Evolutionary conservation across 768 basidiomycete genomes (phyloP), one percentile per base, ranked within the genome.

Genomic region (Favolaschia claudopus): DNA sequence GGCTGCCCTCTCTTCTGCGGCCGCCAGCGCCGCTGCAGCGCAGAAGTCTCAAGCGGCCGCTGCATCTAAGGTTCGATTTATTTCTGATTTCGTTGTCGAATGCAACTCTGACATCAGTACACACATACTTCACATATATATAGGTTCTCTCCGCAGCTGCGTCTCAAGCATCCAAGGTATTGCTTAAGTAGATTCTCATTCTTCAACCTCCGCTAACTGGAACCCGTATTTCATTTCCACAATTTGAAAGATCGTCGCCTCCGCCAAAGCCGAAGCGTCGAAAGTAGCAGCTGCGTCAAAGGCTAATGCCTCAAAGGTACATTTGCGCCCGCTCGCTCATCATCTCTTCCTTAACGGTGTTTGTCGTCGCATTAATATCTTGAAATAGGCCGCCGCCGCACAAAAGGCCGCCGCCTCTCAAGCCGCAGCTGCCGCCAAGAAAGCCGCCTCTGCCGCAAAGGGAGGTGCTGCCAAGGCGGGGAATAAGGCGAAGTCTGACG

Each of bases 391-490:
- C 24, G 38, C 52, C 19, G 58, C 58, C 15, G 58, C 58, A 5
- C 43, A 44, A 17, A 60, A 60, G 38, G 58, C 58, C 1, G 58
- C 58, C 4, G 58, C 58, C 3, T 17, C 58, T 6, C 38, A 60
- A 25, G 58, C 48, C 6, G 32, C 34, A 25, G 47, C 47, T 15
- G 47, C 29, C 8, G n/a, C 17, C 20, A 17, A n/a, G 6, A 8
- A 20, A 29, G 51, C 58, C 20, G 58, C 49, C 8, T 50, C 53
- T 22, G 50, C 50, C 0, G 55, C 49, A 9, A 54, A 61, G 15
- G 59, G 39, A 0, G 53, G 29, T 24, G 54, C 60, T 4, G 60
- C 60, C 1, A 62, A 62, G 24, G 60, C 60, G 2, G 60, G 54
- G 7, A 44, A 47, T 13, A 49, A 40, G 14, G 60, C 60, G 2